phyloP scores from a whole-genome alignment of 257 asterid species.

The Penstemon eatonii region DNA sequence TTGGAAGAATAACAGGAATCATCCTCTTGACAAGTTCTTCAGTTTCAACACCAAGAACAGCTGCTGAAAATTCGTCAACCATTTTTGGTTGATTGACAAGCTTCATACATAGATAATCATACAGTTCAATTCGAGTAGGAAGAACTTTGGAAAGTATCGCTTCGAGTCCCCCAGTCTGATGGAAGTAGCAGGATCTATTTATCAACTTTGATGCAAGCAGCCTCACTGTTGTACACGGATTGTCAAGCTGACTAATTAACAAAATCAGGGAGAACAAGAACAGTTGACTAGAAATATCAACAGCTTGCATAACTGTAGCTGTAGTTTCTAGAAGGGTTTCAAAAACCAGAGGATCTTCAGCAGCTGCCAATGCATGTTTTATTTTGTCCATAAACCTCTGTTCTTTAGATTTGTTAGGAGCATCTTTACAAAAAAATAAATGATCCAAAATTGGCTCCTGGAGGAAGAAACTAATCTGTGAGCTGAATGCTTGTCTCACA shows the following conservation, averaged over 20 bases:
- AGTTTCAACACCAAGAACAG: conserved; percentile 75
- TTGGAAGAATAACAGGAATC: conserved; percentile 93
- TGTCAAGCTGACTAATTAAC: conserved; percentile 81
- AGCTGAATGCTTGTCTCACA: conserved; percentile 77
- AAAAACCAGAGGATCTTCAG: conserved; percentile 71
- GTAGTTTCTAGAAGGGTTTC: conserved; percentile 83
- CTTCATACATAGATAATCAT: conserved; percentile 67
- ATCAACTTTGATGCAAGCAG: conserved; percentile 73
- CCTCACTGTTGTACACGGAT: conserved; percentile 62
- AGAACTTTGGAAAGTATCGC: conserved; percentile 64
- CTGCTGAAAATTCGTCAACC: conserved; percentile 83
- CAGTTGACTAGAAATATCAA: conserved; percentile 61
- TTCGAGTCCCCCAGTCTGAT: conserved; percentile 69
- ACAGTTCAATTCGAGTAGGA: conserved; percentile 68
- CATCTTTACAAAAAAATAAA: conserved; percentile 52
- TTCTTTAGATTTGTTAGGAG: conserved; percentile 63
- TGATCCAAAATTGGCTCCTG: conserved; percentile 64
- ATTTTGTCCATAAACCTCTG: conserved; percentile 80
- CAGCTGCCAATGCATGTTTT: conserved; percentile 76
- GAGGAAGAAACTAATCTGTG: conserved; percentile 71
- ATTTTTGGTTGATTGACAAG: conserved; percentile 66
- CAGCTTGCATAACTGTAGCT: conserved; percentile 75
- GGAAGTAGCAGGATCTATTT: conserved; percentile 59
- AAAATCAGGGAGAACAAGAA: conserved; percentile 77
- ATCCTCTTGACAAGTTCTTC: conserved; percentile 78